Evolutionary conservation across 2,329 filamentous ascomycete species (phyloP), one percentile per base, ranked within the genome.

Genomic region (Trichoderma citrinoviride): DNA sequence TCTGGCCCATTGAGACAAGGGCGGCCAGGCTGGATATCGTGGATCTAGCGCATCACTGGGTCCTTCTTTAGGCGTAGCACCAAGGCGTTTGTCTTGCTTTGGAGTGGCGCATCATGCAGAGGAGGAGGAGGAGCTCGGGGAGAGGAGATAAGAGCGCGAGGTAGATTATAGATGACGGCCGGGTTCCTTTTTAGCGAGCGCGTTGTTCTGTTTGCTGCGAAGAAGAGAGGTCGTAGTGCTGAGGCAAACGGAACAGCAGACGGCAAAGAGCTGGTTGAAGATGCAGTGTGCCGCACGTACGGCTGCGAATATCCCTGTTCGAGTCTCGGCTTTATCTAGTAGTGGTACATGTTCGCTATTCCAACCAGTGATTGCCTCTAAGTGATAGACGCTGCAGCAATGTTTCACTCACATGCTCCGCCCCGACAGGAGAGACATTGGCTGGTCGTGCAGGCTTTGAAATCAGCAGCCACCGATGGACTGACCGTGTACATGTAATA

Each of bases 61-160:
- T 8, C 33, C 33, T 37, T 37, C 55, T 21, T 53, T 65, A 55
- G 41, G 63, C 63, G 49, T 61, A 65, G 63, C 56, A 61, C 19
- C 41, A 33, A 14, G n/a, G 52, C 33, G 21, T 54, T 61, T 61
- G 58, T 54, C 53, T 61, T 40, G 12, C 63, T 65, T 65, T 61
- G 55, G 63, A 21, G 55, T 65, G 56, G 63, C 27, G 63, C 47
- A 56, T 58, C 63, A 58, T 65, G 56, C 47, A 40, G 25, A 29
- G 25, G 17, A 21, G n/a, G n/a, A 23, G 33, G n/a, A 44, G 56
- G 41, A 25, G 53, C 43, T 37, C 33, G 60, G 25, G 25, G 29
- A 43, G 41, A 17, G 27, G 60, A 55, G 41, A 52, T 47, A 21
- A 44, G 23, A 19, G 41, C 6, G 33, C 3, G 33, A 37, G 33